Conservation (phyloP, 2,329 filamentous ascomycete genomes). For the Exophiala viscosa region DNA sequence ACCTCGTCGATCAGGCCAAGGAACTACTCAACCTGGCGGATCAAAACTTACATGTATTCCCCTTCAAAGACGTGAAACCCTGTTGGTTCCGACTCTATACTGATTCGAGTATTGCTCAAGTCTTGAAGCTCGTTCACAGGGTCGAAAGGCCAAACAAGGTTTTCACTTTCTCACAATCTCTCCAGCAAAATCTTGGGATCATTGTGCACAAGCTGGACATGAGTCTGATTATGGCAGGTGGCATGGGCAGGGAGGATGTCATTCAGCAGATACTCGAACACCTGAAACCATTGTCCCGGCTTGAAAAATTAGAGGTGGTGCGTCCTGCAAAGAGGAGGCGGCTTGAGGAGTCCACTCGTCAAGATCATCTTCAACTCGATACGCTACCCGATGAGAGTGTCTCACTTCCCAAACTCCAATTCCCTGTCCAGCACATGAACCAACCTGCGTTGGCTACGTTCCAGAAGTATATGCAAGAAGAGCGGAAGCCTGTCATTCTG, state of each 20-base stretch:
- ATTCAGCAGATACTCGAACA: slow-evolving; percentile 32
- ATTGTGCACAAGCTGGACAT: slow-evolving; percentile 68
- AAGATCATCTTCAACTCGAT: background rate
- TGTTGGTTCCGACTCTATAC: slow-evolving; percentile 58
- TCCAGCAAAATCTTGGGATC: slow-evolving; percentile 43
- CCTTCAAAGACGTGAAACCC: slow-evolving; percentile 53
- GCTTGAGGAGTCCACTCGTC: background rate
- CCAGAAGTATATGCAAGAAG: slow-evolving; percentile 54
- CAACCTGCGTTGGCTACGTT: slow-evolving; percentile 58
- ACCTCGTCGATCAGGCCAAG: slow-evolving; percentile 35
- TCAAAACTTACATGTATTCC: slow-evolving; percentile 53
- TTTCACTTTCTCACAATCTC: background rate
- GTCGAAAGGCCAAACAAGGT: background rate
- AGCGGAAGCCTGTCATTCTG: slow-evolving; percentile 64
- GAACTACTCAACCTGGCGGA: slow-evolving; percentile 49
- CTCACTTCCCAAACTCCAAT: slow-evolving; percentile 34
- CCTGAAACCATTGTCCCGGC: background rate
- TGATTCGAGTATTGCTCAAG: slow-evolving; percentile 53
- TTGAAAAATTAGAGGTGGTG: background rate
- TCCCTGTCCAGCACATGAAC: slow-evolving; percentile 39
- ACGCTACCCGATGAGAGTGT: slow-evolving; percentile 9
- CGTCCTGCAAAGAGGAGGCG: slow-evolving; percentile 7
- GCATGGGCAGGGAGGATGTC: slow-evolving; percentile 51
- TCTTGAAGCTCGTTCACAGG: slow-evolving; percentile 33
- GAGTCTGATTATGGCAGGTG: slow-evolving; percentile 71